Conservation (phyloP, 2,329 filamentous ascomycete species). For the Metarhizium anisopliae region DNA sequence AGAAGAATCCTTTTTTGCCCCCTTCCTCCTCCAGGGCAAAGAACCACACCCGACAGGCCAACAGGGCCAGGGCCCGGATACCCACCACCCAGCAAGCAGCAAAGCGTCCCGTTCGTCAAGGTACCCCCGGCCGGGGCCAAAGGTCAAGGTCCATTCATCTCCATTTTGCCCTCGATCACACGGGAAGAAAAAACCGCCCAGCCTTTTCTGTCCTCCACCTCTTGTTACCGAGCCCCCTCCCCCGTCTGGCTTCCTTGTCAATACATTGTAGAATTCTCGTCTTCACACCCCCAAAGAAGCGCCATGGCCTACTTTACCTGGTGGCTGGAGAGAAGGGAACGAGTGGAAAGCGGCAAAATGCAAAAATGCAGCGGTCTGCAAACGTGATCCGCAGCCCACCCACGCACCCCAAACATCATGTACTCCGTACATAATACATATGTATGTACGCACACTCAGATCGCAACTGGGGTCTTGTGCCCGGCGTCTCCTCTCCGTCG, state of each 20-base stretch:
- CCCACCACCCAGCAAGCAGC: not conserved
- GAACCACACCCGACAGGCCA: not conserved
- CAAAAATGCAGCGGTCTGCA: conserved; percentile 1
- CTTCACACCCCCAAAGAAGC: not conserved
- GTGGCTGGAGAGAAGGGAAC: not conserved
- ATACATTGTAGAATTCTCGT: not conserved
- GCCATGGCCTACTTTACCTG: not conserved
- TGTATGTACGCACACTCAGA: not conserved
- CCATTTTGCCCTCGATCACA: not conserved
- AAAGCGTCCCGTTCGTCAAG: not conserved
- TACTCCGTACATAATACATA: not conserved
- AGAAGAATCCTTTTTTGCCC: too few relatives aligned
- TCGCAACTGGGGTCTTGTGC: not conserved
- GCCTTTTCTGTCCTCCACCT: not conserved
- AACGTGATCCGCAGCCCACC: conserved; percentile 3
- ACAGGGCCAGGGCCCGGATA: too few relatives aligned
- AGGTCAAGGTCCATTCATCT: not conserved
- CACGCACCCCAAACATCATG: not conserved
- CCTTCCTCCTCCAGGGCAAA: not conserved
- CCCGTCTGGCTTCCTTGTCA: not conserved
- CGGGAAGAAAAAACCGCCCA: not conserved
- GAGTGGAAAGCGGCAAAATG: not conserved
- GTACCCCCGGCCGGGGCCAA: not conserved
- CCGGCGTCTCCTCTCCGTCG: not conserved
- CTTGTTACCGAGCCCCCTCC: not conserved